phyloP scores from a whole-genome alignment of 257 asterid species.

The Nicotiana attenuata region DNA sequence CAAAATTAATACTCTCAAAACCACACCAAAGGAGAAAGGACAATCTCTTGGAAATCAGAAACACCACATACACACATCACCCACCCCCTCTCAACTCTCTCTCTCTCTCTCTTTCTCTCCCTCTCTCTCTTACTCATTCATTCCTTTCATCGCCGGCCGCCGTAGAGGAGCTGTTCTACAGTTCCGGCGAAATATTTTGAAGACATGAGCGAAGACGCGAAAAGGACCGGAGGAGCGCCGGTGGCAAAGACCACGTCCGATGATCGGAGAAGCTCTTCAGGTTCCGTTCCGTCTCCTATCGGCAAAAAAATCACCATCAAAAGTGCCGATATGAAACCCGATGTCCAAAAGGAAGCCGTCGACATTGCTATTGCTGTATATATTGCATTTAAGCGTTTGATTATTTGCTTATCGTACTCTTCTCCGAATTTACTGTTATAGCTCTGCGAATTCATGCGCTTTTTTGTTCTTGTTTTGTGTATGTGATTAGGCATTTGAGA shows the following conservation, averaged over 20 bases:
- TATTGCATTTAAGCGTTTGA: background rate
- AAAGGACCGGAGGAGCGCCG: slow-evolving; percentile 57
- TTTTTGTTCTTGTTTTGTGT: slow-evolving; percentile 1
- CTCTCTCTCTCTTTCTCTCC: too few relatives aligned
- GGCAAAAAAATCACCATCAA: slow-evolving; percentile 70
- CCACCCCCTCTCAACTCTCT: background rate
- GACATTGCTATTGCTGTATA: slow-evolving; percentile 82
- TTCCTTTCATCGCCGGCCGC: background rate
- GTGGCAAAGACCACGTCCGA: slow-evolving; percentile 34
- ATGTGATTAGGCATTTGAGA: slow-evolving; percentile 74
- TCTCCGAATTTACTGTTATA: background rate
- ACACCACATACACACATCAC: slow-evolving; percentile 15
- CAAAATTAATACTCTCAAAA: background rate
- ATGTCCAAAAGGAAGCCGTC: slow-evolving; percentile 87
- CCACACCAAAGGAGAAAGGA: background rate
- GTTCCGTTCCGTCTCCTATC: slow-evolving; percentile 30
- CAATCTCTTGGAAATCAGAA: slow-evolving; percentile 8
- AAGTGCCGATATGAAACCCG: slow-evolving; percentile 96
- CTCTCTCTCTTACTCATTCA: background rate
- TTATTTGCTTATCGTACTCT: background rate
- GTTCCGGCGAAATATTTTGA: slow-evolving; percentile 1
- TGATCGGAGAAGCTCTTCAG: slow-evolving; percentile 55
- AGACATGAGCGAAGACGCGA: slow-evolving; percentile 66
- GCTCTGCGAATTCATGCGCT: background rate
- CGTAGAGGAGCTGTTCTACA: background rate